phyloP scores from a whole-genome alignment of 805 yeast species.

The Metschnikowia gelsemii region DNA sequence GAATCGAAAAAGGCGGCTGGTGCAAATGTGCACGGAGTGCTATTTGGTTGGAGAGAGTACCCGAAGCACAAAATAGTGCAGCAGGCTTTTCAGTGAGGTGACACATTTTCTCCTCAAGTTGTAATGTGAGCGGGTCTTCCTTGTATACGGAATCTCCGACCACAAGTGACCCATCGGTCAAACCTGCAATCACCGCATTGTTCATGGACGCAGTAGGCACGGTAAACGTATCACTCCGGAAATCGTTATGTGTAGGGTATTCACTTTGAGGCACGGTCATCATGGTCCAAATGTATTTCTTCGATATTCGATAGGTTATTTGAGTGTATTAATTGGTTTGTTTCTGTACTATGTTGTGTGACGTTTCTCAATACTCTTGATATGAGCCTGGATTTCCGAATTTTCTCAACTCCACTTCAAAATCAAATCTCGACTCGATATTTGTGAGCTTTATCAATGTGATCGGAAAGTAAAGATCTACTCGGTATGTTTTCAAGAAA shows the following conservation, averaged over 20 bases:
- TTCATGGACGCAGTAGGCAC: slow-evolving; percentile 78
- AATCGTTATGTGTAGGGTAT: slow-evolving; percentile 38
- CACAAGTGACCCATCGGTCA: slow-evolving; percentile 29
- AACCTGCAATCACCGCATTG: slow-evolving; percentile 44
- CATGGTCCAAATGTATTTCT: no score
- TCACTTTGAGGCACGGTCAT: slow-evolving; percentile 18
- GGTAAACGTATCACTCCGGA: slow-evolving; percentile 80
- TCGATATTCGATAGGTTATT: no score
- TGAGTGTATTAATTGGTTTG: no score
- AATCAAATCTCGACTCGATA: no score
- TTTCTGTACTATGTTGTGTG: no score
- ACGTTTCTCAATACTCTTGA: no score
- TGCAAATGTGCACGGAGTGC: slow-evolving; percentile 71
- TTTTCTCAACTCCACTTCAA: no score
- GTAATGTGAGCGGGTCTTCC: slow-evolving; percentile 72
- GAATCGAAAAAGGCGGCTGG: slow-evolving; percentile 82
- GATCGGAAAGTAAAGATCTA: no score
- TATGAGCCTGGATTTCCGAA: no score
- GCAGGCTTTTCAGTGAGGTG: slow-evolving; percentile 74
- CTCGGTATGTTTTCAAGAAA: no score
- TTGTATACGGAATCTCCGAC: slow-evolving; percentile 88
- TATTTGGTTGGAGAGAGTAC: slow-evolving; percentile 88
- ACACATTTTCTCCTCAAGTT: slow-evolving; percentile 63
- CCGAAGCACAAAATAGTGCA: slow-evolving; percentile 81
- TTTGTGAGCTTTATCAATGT: no score